phyloP scores from a whole-genome alignment of 2,329 filamentous ascomycete genomes.

The Coniochaeta sp. region DNA sequence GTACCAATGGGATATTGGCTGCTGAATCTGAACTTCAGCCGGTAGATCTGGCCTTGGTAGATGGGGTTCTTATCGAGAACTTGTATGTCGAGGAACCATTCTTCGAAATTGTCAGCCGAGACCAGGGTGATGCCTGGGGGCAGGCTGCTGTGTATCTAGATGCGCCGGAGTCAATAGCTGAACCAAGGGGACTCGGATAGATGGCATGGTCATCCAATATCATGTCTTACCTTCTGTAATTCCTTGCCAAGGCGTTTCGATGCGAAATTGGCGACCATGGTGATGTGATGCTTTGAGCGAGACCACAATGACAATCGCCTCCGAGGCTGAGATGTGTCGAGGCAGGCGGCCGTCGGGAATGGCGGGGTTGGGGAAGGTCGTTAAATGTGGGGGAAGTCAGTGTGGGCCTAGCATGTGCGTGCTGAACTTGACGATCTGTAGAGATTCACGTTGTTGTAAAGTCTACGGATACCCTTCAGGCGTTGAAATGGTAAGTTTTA shows the following conservation, averaged over 20 bases:
- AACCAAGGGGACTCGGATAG: background rate
- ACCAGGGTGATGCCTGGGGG: slow-evolving; percentile 72
- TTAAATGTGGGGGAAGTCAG: background rate
- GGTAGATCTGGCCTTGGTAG: slow-evolving; percentile 72
- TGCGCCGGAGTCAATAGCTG: background rate
- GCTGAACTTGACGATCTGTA: no score
- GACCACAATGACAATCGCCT: background rate
- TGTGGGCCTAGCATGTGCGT: background rate
- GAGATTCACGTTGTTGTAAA: background rate
- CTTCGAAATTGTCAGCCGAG: slow-evolving; percentile 71
- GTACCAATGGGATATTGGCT: slow-evolving; percentile 83
- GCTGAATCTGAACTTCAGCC: slow-evolving; percentile 82
- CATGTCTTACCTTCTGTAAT: slow-evolving; percentile 42
- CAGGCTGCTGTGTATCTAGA: slow-evolving; percentile 46
- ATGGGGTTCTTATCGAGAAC: slow-evolving; percentile 88
- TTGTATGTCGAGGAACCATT: slow-evolving; percentile 88
- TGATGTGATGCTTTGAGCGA: background rate
- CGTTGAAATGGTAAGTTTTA: background rate
- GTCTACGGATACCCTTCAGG: background rate
- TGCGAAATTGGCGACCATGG: slow-evolving; percentile 30
- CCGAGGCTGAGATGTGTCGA: background rate
- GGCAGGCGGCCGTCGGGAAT: background rate
- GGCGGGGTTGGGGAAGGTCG: background rate
- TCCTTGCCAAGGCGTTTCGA: slow-evolving; percentile 54
- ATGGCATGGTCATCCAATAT: background rate